Conservation (phyloP, 2,329 filamentous ascomycete genomes). For the Immersiporthe knoxdaviesiana region DNA sequence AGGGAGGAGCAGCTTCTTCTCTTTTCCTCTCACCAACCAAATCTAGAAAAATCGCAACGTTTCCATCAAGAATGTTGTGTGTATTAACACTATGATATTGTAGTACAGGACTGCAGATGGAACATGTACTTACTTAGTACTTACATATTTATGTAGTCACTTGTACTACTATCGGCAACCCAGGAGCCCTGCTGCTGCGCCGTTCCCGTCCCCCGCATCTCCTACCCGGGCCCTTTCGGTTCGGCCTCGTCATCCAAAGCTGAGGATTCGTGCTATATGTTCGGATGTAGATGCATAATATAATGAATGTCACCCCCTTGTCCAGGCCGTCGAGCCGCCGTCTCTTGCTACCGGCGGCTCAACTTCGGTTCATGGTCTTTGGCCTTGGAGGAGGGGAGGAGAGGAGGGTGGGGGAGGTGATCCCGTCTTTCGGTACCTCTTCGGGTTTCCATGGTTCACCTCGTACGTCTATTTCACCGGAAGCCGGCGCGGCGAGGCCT, state of each 20-base stretch:
- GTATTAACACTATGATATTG: no score
- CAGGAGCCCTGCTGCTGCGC: conserved; percentile 3
- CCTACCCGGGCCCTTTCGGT: background rate
- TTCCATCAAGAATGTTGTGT: no score
- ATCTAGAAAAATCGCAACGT: background rate
- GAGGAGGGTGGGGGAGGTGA: background rate
- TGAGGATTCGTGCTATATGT: background rate
- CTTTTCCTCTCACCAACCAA: no score
- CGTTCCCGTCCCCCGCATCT: conserved; percentile 14
- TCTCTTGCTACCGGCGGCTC: conserved; percentile 24
- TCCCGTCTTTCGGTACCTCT: conserved; percentile 4
- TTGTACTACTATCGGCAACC: no score
- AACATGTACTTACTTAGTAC: no score
- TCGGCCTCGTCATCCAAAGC: conserved; percentile 10
- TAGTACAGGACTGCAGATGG: no score
- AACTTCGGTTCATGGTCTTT: conserved; percentile 19
- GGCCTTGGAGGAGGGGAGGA: background rate
- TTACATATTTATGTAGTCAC: no score
- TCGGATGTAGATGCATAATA: no score
- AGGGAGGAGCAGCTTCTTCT: background rate
- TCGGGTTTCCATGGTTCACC: background rate
- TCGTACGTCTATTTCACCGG: background rate
- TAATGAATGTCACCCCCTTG: background rate
- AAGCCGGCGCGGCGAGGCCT: conserved; percentile 7
- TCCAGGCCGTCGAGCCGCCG: conserved; percentile 27